Base-by-base conservation (phyloP, 1,284 basidiomycete species). In the Ceratobasidium sp. region DNA sequence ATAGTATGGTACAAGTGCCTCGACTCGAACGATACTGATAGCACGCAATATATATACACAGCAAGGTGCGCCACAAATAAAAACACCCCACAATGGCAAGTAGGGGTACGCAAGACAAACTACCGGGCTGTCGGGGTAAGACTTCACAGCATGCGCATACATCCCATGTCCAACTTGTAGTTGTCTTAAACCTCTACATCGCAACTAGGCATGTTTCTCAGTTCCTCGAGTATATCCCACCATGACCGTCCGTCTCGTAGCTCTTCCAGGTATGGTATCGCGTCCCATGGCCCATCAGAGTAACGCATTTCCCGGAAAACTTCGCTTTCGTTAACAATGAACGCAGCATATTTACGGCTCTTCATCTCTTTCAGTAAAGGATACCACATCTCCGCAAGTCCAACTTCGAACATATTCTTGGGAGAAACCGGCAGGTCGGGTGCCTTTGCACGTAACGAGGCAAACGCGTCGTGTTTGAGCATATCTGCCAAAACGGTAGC, bases 321-420 rank as follows among this genome's bases (percentile, higher is more conserved):
- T 6, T 15, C 28, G 58, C 58, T 61, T 23, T 5, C 28, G 13
- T 10, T 26, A 4, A 61, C n/a, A 23, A 15, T 13, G 3, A 10
- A 12, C 23, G 26, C 23, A 3, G 26, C 18, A 10, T n/a, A 4
- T 28, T 33, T 61, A 10, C 39, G 26, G 3, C 58, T 28, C 9
- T 9, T 12, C 58, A 61, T 61, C 28, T 61, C 58, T 5, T 6
- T 13, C n/a, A 61, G 18, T 10, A 61, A 26, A 61, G 58, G 58
- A 28, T 61, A 61, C 58, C 58, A 61, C 28, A 61, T 39, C 12
- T 61, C 58, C 5, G 58, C 58, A 15, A 61, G 15, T 39, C 58
- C 58, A 18, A 28, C 33, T 9, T 61, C 58, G 28, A 1, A 61
- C 4, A 61, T 61, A 26, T 61, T 61, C 28, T 18, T 6, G 3